Evolutionary conservation across 768 basidiomycete species (phyloP).

Genomic region (Tylopilus sp.): DNA sequence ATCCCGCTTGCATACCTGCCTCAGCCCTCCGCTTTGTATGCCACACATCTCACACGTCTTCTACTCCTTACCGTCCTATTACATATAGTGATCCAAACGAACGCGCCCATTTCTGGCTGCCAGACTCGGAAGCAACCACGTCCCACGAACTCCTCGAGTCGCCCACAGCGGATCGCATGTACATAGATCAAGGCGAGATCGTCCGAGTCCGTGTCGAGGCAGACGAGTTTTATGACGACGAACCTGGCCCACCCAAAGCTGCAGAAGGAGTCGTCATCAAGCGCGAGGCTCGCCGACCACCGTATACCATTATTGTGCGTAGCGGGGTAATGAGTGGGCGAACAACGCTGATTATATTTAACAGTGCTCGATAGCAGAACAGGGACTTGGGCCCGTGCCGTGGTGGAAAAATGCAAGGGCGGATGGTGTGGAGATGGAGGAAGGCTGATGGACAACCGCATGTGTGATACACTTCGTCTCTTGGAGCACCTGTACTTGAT

Average conservation of each 20-base stretch:
- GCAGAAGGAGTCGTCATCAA: conserved; percentile 61
- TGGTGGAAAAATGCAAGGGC: conserved; percentile 67
- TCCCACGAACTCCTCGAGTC: conserved; percentile 67
- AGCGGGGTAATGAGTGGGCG: not conserved
- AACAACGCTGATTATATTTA: not conserved
- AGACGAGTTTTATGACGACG: conserved; percentile 84
- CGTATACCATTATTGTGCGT: conserved; percentile 69
- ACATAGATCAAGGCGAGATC: conserved; percentile 73
- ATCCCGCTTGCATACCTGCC: conserved; percentile 79
- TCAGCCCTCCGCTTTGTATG: conserved; percentile 76
- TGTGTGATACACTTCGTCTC: not conserved
- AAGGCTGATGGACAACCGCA: conserved; percentile 26
- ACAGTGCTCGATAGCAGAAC: conserved; percentile 82
- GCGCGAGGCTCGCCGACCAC: conserved; percentile 48
- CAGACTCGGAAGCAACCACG: conserved; percentile 51
- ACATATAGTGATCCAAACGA: conserved; percentile 69
- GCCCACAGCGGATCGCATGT: conserved; percentile 64
- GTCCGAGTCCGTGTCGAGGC: conserved; percentile 75
- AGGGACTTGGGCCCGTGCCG: conserved; percentile 69
- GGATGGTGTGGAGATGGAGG: conserved; percentile 40
- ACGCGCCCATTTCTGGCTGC: conserved; percentile 81
- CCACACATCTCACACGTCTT: conserved; percentile 1
- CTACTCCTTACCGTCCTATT: not conserved
- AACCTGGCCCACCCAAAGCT: conserved; percentile 79
- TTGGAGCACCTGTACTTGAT: not conserved